Conservation (phyloP, 495 filamentous ascomycete species). For the Penicillium maclennaniae region DNA sequence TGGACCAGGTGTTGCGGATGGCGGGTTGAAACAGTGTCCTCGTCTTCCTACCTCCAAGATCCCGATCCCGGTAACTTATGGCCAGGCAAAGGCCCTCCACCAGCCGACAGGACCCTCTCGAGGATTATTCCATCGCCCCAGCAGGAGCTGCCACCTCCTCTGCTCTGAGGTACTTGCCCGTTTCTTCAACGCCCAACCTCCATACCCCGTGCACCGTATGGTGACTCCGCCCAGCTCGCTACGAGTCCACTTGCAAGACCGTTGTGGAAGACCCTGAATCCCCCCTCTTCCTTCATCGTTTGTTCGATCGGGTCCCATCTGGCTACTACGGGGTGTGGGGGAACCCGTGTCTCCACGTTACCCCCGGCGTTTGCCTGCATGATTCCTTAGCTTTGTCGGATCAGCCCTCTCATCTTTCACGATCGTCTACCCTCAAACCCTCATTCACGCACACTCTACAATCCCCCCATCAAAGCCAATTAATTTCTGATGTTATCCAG, state of each 20-base stretch:
- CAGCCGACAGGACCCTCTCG: slow-evolving; percentile 48
- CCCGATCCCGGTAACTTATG: slow-evolving; percentile 46
- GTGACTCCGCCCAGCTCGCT: neutral
- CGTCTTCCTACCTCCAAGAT: slow-evolving; percentile 32
- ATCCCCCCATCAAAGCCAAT: slow-evolving; percentile 13
- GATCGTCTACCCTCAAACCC: slow-evolving; percentile 3
- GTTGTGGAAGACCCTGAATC: neutral
- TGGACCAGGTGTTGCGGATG: slow-evolving; percentile 39
- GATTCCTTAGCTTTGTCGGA: neutral
- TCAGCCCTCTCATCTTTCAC: neutral
- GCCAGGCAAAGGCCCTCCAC: slow-evolving; percentile 47
- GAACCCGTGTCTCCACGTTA: neutral
- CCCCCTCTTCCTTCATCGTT: neutral
- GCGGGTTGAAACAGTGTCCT: slow-evolving; percentile 44
- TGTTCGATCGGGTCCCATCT: neutral
- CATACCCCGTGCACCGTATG: neutral
- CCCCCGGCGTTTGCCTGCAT: neutral
- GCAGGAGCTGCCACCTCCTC: slow-evolving; percentile 42
- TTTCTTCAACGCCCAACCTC: slow-evolving; percentile 14
- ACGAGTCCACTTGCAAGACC: neutral
- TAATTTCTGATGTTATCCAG: slow-evolving; percentile 75
- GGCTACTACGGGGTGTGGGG: neutral
- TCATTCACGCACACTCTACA: slow-evolving; percentile 2
- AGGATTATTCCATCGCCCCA: slow-evolving; percentile 43
- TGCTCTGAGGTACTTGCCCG: slow-evolving; percentile 45